Conservation (phyloP, 768 basidiomycete species). For the Calocybe indica region DNA sequence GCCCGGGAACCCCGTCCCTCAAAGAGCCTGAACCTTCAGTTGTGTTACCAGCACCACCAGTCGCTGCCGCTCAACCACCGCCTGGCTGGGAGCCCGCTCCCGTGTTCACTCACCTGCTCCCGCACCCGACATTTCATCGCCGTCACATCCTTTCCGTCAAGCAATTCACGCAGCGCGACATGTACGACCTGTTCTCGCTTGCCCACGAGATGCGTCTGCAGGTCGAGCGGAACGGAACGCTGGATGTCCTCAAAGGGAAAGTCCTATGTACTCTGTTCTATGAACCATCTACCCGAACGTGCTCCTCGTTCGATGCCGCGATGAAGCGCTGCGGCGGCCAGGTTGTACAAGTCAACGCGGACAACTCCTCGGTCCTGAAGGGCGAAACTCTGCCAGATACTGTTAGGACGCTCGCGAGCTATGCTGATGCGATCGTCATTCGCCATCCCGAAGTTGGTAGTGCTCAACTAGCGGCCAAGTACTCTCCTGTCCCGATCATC, state of each 20-base stretch:
- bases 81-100: background rate
- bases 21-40: constrained; percentile 22
- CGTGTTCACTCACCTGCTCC: constrained; percentile 30
- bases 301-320: constrained; percentile 93
- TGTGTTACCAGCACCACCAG: constrained; percentile 21
- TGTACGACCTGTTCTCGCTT: constrained; percentile 90
- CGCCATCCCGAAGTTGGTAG: constrained; percentile 94
- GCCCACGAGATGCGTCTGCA: constrained; percentile 97
- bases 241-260: constrained; percentile 88
- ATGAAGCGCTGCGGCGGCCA: constrained; percentile 98
- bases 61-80: constrained; percentile 12
- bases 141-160: constrained; percentile 93
- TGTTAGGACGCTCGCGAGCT: constrained; percentile 89
- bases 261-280: constrained; percentile 93
- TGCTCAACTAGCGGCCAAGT: constrained; percentile 93
- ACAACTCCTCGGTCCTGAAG: constrained; percentile 85
- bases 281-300: constrained; percentile 95
- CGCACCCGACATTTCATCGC: constrained; percentile 86
- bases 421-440: constrained; percentile 90
- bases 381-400: constrained; percentile 94
- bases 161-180: constrained; percentile 83
- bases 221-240: constrained; percentile 83
- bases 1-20: constrained; percentile 17
- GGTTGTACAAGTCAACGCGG: constrained; percentile 79
- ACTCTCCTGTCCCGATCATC: constrained; percentile 90